Conservation (phyloP, 2,329 filamentous ascomycete species). For the Byssothecium circinans region DNA sequence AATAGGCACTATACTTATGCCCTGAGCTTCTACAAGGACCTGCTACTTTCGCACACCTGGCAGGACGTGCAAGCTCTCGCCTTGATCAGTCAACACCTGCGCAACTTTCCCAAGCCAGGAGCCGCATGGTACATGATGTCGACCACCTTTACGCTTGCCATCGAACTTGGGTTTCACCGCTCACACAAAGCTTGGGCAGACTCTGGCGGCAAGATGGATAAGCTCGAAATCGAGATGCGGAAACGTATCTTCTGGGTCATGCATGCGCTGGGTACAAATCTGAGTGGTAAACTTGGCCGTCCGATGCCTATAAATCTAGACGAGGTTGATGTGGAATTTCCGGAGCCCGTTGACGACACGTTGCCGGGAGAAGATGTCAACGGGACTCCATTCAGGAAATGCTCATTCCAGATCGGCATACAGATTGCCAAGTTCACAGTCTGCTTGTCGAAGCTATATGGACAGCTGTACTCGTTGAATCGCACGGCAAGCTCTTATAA, state of each 20-base stretch:
- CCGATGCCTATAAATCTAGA: conserved; percentile 74
- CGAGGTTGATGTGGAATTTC: conserved; percentile 79
- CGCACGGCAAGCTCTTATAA: conserved; percentile 66
- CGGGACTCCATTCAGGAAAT: conserved; percentile 54
- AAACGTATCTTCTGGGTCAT: conserved; percentile 79
- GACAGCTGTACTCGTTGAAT: conserved; percentile 72
- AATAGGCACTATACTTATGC: conserved; percentile 80
- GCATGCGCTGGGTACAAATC: conserved; percentile 65
- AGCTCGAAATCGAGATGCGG: conserved; percentile 72
- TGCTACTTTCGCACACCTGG: conserved; percentile 64
- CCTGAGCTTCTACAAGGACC: conserved; percentile 67
- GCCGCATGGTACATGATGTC: conserved; percentile 70
- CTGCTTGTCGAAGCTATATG: conserved; percentile 73
- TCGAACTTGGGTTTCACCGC: conserved; percentile 76
- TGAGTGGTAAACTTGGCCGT: conserved; percentile 74
- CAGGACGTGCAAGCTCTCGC: conserved; percentile 72
- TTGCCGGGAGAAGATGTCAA: conserved; percentile 60
- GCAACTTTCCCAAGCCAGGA: conserved; percentile 78
- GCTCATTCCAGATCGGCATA: conserved; percentile 68
- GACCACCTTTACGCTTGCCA: conserved; percentile 66
- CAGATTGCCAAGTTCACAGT: conserved; percentile 66
- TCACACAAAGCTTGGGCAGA: conserved; percentile 63
- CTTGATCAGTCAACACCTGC: conserved; percentile 71
- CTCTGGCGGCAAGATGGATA: conserved; percentile 46
- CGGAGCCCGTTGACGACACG: conserved; percentile 71